These are phyloP conservation scores for Podila verticillata DNA, from an alignment of 192 early-diverging fungal species.

Conservation along the genomic window DNA sequence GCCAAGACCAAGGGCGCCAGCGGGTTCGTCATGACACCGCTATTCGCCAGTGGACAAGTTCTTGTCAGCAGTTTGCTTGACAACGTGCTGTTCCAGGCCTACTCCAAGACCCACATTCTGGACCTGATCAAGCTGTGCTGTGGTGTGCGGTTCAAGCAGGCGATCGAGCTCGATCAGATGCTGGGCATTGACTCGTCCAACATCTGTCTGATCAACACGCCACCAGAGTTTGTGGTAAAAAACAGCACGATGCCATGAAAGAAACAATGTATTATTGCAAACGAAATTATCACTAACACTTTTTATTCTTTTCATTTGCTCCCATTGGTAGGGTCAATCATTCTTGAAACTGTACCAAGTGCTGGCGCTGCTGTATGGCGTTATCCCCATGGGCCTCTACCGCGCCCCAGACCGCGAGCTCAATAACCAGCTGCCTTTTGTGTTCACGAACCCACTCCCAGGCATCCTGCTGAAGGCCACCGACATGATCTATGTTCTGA, in stretches of 20 bases:
- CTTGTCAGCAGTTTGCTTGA: slow-evolving; percentile 64
- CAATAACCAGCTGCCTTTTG: slow-evolving; percentile 72
- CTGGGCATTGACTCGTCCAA: slow-evolving; percentile 45
- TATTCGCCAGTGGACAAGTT: slow-evolving; percentile 73
- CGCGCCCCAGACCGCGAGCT: slow-evolving; percentile 53
- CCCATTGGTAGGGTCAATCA: slow-evolving; percentile 34
- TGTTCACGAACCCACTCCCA: slow-evolving; percentile 74
- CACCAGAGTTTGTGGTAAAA: slow-evolving; percentile 26
- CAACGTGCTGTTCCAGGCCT: slow-evolving; percentile 63
- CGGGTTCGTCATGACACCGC: slow-evolving; percentile 56
- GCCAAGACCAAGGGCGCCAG: background rate
- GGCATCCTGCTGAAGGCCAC: slow-evolving; percentile 59
- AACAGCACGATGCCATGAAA: too few species aligned
- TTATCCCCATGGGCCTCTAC: slow-evolving; percentile 65
- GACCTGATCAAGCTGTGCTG: slow-evolving; percentile 70
- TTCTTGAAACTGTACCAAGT: slow-evolving; percentile 62
- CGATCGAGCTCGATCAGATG: slow-evolving; percentile 42
- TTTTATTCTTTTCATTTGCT: background rate
- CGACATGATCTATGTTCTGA: slow-evolving; percentile 71
- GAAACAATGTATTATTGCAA: background rate
- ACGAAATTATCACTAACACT: background rate
- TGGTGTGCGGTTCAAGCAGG: slow-evolving; percentile 61
- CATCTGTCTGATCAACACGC: slow-evolving; percentile 30
- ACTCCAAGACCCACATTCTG: slow-evolving; percentile 65
- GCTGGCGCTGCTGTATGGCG: slow-evolving; percentile 60